Evolutionary conservation across 2,329 filamentous ascomycete genomes (phyloP).

Genomic region (Hortaea werneckii): DNA sequence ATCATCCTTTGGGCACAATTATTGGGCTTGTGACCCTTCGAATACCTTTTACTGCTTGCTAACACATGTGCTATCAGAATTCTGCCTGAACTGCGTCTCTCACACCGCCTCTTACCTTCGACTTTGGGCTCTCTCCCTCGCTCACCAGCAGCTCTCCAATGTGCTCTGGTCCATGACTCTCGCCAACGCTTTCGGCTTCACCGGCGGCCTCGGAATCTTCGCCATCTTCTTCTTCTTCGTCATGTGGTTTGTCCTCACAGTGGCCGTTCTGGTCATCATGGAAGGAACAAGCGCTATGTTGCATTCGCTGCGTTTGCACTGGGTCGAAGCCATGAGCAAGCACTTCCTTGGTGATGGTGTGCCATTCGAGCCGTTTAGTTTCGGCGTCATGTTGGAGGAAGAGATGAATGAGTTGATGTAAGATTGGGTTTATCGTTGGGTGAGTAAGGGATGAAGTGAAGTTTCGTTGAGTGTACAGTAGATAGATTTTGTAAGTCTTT

Average conservation of each 20-base stretch:
- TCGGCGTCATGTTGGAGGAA: slow-evolving; percentile 74
- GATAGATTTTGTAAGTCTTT: no score
- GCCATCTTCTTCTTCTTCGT: slow-evolving; percentile 75
- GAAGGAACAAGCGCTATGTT: slow-evolving; percentile 94
- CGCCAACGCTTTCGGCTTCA: slow-evolving; percentile 58
- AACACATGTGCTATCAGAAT: slow-evolving; percentile 49
- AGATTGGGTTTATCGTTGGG: not conserved
- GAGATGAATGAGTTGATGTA: slow-evolving; percentile 40
- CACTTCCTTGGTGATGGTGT: slow-evolving; percentile 82
- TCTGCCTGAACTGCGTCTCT: slow-evolving; percentile 97
- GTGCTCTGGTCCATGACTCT: slow-evolving; percentile 97
- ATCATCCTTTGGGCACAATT: not conserved
- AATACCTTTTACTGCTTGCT: not conserved
- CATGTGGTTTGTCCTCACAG: slow-evolving; percentile 79
- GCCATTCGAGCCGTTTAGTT: slow-evolving; percentile 82
- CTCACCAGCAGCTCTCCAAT: slow-evolving; percentile 92
- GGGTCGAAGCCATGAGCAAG: slow-evolving; percentile 97
- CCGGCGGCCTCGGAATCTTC: slow-evolving; percentile 55
- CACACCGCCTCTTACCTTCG: slow-evolving; percentile 98
- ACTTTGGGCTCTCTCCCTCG: slow-evolving; percentile 93
- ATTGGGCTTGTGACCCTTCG: not conserved
- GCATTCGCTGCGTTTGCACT: slow-evolving; percentile 81
- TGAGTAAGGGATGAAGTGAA: not conserved
- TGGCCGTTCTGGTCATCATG: slow-evolving; percentile 80
- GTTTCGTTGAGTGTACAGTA: no score